Evolutionary conservation across 495 filamentous ascomycete species (phyloP).

Genomic region (Friedmanniomyces simplex): DNA sequence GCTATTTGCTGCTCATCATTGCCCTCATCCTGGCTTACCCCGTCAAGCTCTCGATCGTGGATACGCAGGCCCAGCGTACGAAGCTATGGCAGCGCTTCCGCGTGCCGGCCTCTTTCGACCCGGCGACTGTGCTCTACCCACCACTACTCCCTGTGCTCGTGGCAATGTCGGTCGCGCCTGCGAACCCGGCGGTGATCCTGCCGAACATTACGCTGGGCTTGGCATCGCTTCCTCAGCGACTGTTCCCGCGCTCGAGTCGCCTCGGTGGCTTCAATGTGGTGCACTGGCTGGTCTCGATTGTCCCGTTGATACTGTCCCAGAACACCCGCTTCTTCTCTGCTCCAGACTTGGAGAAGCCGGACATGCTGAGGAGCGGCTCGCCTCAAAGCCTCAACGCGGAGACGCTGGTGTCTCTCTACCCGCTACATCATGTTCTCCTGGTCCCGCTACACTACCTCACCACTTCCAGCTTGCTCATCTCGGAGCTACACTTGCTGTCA

Average conservation of each 20-base stretch:
- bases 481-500: constrained; percentile 81
- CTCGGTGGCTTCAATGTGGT: constrained; percentile 42
- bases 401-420: constrained; percentile 59
- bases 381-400: constrained; percentile 42
- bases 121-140: constrained; percentile 84
- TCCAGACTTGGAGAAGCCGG: constrained; percentile 19
- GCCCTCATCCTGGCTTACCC: constrained; percentile 33
- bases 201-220: constrained; percentile 75
- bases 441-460: constrained; percentile 65
- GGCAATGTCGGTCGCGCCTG: constrained; percentile 60
- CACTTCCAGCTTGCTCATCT: constrained; percentile 71
- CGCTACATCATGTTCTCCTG: constrained; percentile 76
- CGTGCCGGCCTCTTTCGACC: constrained; percentile 71
- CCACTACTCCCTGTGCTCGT: constrained; percentile 64
- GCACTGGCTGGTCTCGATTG: constrained; percentile 64
- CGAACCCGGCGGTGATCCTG: constrained; percentile 47
- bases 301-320: constrained; percentile 48
- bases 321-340: constrained; percentile 23
- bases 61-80: constrained; percentile 1
- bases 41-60: constrained; percentile 21
- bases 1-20: constrained; percentile 31
- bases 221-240: constrained; percentile 58
- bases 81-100: constrained; percentile 42
- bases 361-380: constrained; percentile 18
- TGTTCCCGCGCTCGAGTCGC: constrained; percentile 52